Base-by-base conservation (phyloP, 345 rosid species). In the Pistacia atlantica region DNA sequence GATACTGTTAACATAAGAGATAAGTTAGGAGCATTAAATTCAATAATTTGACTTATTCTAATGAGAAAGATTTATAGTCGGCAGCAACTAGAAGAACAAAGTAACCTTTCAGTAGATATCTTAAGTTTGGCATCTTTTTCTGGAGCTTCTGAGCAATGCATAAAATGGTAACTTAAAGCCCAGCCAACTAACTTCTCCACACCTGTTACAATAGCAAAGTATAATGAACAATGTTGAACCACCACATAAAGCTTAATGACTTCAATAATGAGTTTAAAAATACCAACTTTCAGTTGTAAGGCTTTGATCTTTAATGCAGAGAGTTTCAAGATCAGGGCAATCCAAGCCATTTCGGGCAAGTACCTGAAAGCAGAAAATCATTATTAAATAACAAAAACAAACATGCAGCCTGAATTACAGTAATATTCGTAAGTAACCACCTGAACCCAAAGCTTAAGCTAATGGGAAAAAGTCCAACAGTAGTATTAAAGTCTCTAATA, bases 161-260 rank as follows among this genome's bases (percentile, higher is more conserved):
- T 92, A 64, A 91, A 89, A 76, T 91, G 95, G 82, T 91, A 89
- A 77, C 97, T 86, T 37, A 90, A 66, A 61, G 97, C 96, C 98
- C 97, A 97, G 66, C 99, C 99, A 20, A 91, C 94, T 72, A 91
- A 83, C 87, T 94, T 97, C 82, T 97, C 99, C 77, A 86, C 99
- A 80, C 93, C 99, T 97, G 68, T 48, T 54, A 57, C 22, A 59
- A 55, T 18, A 78, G 22, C 79, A 56, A 2, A 45, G 60, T 25
- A 52, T 31, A 67, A 11, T 35, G 51, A 49, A 75, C 5, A 71
- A 8, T 25, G 35, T 64, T 63, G 8, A 51, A 35, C 51, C 33
- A 22, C 45, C 73, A 73, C 22, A 64, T 12, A 17, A 45, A 16
- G 67, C 45, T 38, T 37, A 45, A 69, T 25, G 5, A 55, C 35